Conservation (phyloP, 2,329 filamentous ascomycete genomes). For the Aspergillus felis region DNA sequence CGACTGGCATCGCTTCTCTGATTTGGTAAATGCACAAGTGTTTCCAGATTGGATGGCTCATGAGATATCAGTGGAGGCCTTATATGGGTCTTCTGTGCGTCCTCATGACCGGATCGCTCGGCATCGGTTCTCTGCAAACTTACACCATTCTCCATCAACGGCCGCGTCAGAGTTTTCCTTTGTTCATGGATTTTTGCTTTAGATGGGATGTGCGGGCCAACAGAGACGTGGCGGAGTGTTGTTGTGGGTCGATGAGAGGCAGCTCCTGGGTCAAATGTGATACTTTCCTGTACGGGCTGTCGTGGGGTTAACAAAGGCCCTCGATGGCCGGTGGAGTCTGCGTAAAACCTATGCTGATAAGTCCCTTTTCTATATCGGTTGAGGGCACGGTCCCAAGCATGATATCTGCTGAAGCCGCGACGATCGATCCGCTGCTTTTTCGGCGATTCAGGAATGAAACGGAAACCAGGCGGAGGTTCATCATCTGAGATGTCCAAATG, state of each 20-base stretch:
- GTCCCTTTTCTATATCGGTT: conserved; percentile 33
- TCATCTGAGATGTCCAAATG: conserved; percentile 31
- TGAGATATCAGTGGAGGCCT: neutral
- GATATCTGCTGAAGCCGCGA: conserved; percentile 45
- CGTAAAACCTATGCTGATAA: conserved; percentile 10
- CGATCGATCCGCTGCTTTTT: conserved; percentile 36
- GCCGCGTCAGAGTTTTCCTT: conserved; percentile 6
- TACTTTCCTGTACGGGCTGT: conserved; percentile 16
- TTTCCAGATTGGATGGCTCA: neutral
- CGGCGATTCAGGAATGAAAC: conserved; percentile 29
- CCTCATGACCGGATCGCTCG: neutral
- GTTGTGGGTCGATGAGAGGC: conserved; percentile 7
- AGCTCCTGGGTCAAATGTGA: conserved; percentile 9
- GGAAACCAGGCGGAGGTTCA: conserved; percentile 35
- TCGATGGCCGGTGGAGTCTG: conserved; percentile 10
- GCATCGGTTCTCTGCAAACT: conserved; percentile 8
- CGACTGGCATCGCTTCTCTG: conserved; percentile 16
- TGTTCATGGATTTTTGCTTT: conserved; percentile 10
- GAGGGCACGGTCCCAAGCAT: conserved; percentile 45
- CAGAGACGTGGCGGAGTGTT: conserved; percentile 10
- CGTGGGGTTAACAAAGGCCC: conserved; percentile 16
- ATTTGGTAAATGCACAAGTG: neutral
- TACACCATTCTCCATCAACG: conserved; percentile 16
- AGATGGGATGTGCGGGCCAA: conserved; percentile 11
- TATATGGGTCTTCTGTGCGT: neutral